A percentile compares a stretch with the other conserved stretches of the same genome.
Evolutionary conservation across 495 filamentous ascomycete genomes (phyloP).

Genomic region (Articulospora tetracladia): DNA sequence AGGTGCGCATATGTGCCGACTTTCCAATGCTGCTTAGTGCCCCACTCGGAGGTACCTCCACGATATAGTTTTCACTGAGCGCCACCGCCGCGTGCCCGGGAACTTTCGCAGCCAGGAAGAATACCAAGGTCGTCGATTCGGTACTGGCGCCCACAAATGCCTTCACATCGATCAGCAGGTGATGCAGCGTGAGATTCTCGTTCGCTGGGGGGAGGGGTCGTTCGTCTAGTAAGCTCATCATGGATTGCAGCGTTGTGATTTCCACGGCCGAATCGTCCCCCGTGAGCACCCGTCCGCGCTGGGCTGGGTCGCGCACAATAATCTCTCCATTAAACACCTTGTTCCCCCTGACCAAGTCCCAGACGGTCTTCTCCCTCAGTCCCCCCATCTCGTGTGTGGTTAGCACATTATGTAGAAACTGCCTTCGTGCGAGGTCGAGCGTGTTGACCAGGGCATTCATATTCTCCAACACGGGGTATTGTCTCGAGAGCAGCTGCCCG

Average conservation of each 20-base stretch:
- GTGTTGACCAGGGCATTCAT: slow-evolving; percentile 74
- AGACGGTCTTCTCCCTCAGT: slow-evolving; percentile 82
- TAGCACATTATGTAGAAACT: slow-evolving; percentile 89
- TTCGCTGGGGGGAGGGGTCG: slow-evolving; percentile 54
- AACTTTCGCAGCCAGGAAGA: slow-evolving; percentile 73
- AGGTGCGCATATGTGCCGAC: slow-evolving; percentile 67
- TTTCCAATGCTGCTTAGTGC: slow-evolving; percentile 55
- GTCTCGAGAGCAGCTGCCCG: slow-evolving; percentile 77
- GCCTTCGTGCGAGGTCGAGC: slow-evolving; percentile 77
- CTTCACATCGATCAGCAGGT: slow-evolving; percentile 81
- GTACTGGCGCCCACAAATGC: slow-evolving; percentile 68
- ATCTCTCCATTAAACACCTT: slow-evolving; percentile 88
- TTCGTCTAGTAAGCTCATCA: slow-evolving; percentile 90
- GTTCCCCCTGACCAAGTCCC: slow-evolving; percentile 91
- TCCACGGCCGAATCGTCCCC: slow-evolving; percentile 92
- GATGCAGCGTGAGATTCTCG: slow-evolving; percentile 74
- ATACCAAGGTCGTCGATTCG: slow-evolving; percentile 67
- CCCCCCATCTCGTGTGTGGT: slow-evolving; percentile 74
- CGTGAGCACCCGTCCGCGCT: slow-evolving; percentile 81
- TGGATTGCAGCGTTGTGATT: slow-evolving; percentile 83
- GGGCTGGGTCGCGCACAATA: slow-evolving; percentile 83
- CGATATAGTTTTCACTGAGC: slow-evolving; percentile 76
- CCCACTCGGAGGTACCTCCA: slow-evolving; percentile 74
- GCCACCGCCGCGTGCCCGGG: slow-evolving; percentile 56
- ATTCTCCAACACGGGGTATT: slow-evolving; percentile 77